Conservation (phyloP, 1,284 basidiomycete genomes). For the Mycosarcoma mackinlayi region DNA sequence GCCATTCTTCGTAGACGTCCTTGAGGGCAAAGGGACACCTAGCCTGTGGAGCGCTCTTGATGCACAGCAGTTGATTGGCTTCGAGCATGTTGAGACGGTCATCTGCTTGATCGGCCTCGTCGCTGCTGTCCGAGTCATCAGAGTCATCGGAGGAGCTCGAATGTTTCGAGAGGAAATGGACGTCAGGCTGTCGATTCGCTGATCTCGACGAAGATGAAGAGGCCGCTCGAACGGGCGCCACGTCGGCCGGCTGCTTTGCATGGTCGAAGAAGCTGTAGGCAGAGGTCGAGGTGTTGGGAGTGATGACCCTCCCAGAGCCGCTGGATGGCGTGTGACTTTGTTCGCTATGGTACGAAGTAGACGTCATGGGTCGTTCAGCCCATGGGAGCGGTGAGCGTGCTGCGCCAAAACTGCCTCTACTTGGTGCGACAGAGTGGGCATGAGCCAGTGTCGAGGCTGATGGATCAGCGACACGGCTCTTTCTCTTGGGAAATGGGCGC, state of each 20-base stretch:
- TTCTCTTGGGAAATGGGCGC: slow-evolving; percentile 37
- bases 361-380: slow-evolving; percentile 21
- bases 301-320: slow-evolving; percentile 21
- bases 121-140: slow-evolving; percentile 16
- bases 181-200: neutral
- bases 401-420: neutral
- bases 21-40: slow-evolving; percentile 43
- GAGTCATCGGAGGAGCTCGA: neutral
- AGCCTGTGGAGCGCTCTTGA: slow-evolving; percentile 25
- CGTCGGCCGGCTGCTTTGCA: neutral
- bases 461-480: slow-evolving; percentile 8
- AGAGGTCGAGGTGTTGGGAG: slow-evolving; percentile 32
- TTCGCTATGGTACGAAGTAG: slow-evolving; percentile 25
- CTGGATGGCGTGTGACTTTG: slow-evolving; percentile 14
- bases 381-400: slow-evolving; percentile 1
- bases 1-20: slow-evolving; percentile 42
- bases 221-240: neutral
- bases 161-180: neutral
- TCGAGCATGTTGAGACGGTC: slow-evolving; percentile 22
- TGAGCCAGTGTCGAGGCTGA: neutral
- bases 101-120: slow-evolving; percentile 5
- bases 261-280: slow-evolving; percentile 8
- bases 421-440: neutral
- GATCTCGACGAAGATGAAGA: neutral
- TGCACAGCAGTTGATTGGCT: slow-evolving; percentile 20